Base-by-base conservation (phyloP, 257 asterid genomes). In the Knoxia roxburghii region DNA sequence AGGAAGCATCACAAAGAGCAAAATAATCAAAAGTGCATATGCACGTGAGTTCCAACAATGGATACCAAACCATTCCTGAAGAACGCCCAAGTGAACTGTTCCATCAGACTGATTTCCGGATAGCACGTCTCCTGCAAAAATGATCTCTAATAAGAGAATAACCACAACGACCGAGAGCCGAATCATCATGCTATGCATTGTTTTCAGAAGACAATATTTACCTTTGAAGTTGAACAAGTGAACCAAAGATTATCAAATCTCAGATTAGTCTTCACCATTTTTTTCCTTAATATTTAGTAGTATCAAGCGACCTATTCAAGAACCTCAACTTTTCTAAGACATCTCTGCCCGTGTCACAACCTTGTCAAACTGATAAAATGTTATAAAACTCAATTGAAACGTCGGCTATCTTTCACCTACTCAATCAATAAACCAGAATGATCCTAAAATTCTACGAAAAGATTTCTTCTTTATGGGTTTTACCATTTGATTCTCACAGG, bases 1-100 rank as follows among this genome's bases (percentile, higher is more conserved):
- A 8, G 99, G 99, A 77, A 87, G 87, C 80, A 94, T 71, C 69
- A 87, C 80, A 68, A 90, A 79, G 68, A 94, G 83, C 75, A 94
- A 89, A 40, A 90, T 80, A n/a, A 90, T 52, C 55, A 94, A 82
- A 75, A 90, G 81, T 0, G 97, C 73, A 73, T 66, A 83, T 75
- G 89, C 87, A 2, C 97, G 95, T 0, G 95, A 80, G 40, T 71
- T 90, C 99, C 97, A 94, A 97, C 99, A 90, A 41, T 90, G 97
- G 69, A 71, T 62, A 40, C 97, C 97, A 73, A 94, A 90, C 99
- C 99, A 94, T 78, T 88, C 93, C 79, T 90, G 99, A 48, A 94
- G 78, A 69, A 91, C 64, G 14, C 99, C 99, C 73, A 85, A 76
- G 78, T 90, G 99, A 74, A 84, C 80, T 11, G 88, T 75, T 71